A percentile compares a stretch with the other conserved stretches of the same genome.
Evolutionary conservation across 1,139 yeast genomes (phyloP).

Genomic region (Debaryomycetaceae sp.): DNA sequence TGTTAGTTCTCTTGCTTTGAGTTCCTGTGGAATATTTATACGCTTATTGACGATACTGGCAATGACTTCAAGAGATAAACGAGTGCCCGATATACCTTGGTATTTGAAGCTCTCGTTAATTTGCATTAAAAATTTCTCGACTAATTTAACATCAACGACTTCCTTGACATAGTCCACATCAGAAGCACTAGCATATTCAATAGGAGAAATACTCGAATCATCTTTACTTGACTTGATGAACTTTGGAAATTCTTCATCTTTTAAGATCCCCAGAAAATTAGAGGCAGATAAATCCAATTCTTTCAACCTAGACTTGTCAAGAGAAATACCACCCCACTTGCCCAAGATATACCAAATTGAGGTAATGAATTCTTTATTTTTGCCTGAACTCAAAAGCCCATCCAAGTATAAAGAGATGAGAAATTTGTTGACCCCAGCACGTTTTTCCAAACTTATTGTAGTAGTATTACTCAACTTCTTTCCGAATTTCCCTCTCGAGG

Average conservation of each 20-base stretch:
- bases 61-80: constrained; percentile 22
- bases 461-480: constrained; percentile 12
- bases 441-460: constrained; percentile 5
- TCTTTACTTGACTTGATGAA: constrained; percentile 4
- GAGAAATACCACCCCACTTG: constrained; percentile 34
- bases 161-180: constrained; percentile 3
- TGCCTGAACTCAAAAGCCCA: constrained; percentile 31
- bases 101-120: constrained; percentile 22
- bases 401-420: constrained; percentile 30
- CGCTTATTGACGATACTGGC: constrained; percentile 18
- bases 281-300: constrained; percentile 1
- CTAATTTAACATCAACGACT: constrained; percentile 15
- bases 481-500: constrained; percentile 22
- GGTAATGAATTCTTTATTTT: constrained; percentile 25
- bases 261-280: constrained; percentile 9
- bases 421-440: constrained; percentile 26
- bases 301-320: constrained; percentile 7
- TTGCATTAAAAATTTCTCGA: constrained; percentile 35
- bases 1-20: constrained; percentile 24
- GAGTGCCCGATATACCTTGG: constrained; percentile 18
- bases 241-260: constrained; percentile 10
- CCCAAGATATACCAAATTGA: constrained; percentile 29
- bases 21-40: constrained; percentile 13
- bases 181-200: background rate
- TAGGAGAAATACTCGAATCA: background rate